A percentile compares a stretch with the other conserved stretches of the same genome.
Evolutionary conservation across 2,329 filamentous ascomycete species (phyloP).

Genomic region (Venturia nashicola): DNA sequence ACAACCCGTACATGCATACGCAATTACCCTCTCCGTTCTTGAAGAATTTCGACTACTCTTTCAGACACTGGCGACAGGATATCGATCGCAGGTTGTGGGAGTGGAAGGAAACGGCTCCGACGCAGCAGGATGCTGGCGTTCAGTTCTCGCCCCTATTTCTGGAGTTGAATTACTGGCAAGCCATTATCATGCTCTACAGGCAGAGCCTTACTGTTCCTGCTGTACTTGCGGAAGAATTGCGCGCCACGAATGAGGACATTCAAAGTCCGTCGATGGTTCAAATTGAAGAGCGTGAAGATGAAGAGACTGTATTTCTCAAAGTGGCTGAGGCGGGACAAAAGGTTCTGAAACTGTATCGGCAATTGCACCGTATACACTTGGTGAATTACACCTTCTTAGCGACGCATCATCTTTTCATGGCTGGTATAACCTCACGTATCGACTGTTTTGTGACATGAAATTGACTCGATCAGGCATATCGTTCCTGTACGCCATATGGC

Average conservation of each 20-base stretch:
- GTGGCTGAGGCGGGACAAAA: conserved; percentile 91
- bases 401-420: conserved; percentile 95
- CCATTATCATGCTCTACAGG: conserved; percentile 87
- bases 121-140: conserved; percentile 68
- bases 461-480: conserved; percentile 48
- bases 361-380: conserved; percentile 73
- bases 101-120: conserved; percentile 78
- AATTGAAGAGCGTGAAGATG: conserved; percentile 61
- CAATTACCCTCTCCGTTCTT: conserved; percentile 77
- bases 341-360: conserved; percentile 79
- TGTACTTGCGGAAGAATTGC: conserved; percentile 68
- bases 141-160: conserved; percentile 81
- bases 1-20: conserved; percentile 64
- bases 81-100: conserved; percentile 72
- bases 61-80: conserved; percentile 77
- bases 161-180: conserved; percentile 96
- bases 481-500: conserved; percentile 95
- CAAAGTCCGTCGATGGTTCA: conserved; percentile 49
- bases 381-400: conserved; percentile 96
- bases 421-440: conserved; percentile 42
- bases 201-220: conserved; percentile 80
- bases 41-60: conserved; percentile 61
- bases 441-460: not conserved
- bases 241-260: conserved; percentile 43
- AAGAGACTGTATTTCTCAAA: conserved; percentile 85